Percentiles rank a stretch among this genome's conserved stretches.
Conservation (phyloP, 306 rosid species). For the Corylus heterophylla region DNA sequence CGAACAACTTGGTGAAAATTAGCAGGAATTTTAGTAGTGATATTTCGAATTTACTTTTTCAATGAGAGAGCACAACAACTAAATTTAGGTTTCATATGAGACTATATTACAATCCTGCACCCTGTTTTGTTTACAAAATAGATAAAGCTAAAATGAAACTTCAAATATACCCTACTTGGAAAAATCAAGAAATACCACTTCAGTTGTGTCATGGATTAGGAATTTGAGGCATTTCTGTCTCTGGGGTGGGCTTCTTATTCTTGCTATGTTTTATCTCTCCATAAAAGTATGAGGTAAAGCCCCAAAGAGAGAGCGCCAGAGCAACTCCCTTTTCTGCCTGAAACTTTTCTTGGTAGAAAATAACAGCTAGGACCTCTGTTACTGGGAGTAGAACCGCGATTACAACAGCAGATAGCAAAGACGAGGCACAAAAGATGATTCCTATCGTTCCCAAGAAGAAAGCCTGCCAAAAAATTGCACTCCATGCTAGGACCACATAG, state of each 20-base stretch:
- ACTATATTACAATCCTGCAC: no score
- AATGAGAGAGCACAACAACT: background rate
- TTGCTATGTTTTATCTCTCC: slow-evolving; percentile 54
- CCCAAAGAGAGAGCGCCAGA: slow-evolving; percentile 65
- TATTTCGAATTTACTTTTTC: background rate
- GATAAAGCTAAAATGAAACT: background rate
- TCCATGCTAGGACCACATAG: slow-evolving; percentile 50
- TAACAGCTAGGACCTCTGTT: slow-evolving; percentile 59
- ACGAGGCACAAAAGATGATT: slow-evolving; percentile 66
- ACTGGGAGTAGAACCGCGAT: slow-evolving; percentile 61
- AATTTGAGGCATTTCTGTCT: slow-evolving; percentile 15
- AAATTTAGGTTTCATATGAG: no score
- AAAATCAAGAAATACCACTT: background rate
- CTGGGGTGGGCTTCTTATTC: slow-evolving; percentile 1
- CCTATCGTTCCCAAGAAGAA: slow-evolving; percentile 83
- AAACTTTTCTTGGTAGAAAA: slow-evolving; percentile 61
- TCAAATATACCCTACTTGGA: background rate
- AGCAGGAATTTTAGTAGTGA: background rate
- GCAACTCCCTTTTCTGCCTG: slow-evolving; percentile 61
- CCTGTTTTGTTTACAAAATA: no score
- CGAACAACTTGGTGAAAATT: background rate
- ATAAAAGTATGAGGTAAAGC: slow-evolving; percentile 67
- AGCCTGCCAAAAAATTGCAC: slow-evolving; percentile 63
- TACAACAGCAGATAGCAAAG: slow-evolving; percentile 60
- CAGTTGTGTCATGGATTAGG: slow-evolving; percentile 13